Percentiles rank a stretch among this genome's conserved stretches.
These are phyloP conservation scores for Margaritispora aquatica DNA, from an alignment of 495 filamentous ascomycete genomes.

Conservation along the genomic window DNA sequence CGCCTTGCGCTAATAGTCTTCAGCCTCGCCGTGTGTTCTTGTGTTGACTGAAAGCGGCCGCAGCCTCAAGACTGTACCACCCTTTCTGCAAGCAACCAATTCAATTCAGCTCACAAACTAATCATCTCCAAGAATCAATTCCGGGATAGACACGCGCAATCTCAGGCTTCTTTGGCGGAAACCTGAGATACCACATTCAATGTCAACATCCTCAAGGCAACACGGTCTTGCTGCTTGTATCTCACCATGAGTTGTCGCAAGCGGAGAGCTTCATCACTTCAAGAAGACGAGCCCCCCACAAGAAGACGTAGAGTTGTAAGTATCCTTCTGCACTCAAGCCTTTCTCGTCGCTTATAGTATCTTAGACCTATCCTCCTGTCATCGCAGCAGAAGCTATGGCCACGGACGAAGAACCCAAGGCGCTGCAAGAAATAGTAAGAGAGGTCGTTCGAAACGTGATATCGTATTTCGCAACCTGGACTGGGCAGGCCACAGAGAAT, in stretches of 20 bases:
- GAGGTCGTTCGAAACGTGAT: neutral
- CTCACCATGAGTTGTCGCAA: conserved; percentile 21
- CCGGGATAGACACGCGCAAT: too few species aligned
- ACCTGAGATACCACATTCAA: conserved; percentile 3
- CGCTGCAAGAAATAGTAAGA: too few species aligned
- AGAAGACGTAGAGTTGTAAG: neutral
- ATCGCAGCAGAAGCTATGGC: too few species aligned
- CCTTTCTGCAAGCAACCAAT: too few species aligned
- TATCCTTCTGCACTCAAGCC: neutral
- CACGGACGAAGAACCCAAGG: too few species aligned
- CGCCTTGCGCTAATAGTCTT: too few species aligned
- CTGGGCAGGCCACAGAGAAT: neutral
- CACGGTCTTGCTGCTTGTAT: neutral
- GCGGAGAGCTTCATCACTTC: conserved; percentile 13
- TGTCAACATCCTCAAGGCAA: neutral
- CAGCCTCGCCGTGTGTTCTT: too few species aligned
- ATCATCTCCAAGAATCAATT: neutral
- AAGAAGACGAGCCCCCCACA: neutral
- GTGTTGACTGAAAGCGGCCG: neutral
- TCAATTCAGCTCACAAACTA: neutral
- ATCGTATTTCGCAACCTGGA: neutral
- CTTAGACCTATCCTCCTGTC: neutral
- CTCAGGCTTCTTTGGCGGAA: too few species aligned
- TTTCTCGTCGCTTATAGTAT: neutral
- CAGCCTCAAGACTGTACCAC: too few species aligned